Evolutionary conservation across 306 rosid genomes (phyloP), one percentile per base, ranked within the genome.

Genomic region (Begonia fuchsioides): DNA sequence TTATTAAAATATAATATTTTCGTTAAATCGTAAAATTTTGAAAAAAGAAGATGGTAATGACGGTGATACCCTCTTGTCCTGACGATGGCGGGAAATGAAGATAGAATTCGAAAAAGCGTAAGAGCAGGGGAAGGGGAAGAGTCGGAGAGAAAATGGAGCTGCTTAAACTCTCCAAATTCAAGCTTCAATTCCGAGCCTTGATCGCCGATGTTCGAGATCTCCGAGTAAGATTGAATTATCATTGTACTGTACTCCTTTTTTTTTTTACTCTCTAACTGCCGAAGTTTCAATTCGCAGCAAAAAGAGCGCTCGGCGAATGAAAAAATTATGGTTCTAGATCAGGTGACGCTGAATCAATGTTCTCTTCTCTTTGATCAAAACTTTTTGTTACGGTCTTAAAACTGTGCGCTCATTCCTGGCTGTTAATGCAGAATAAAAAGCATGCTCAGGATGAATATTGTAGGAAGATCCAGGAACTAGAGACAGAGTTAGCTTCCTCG

Each of bases 141-240:
- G 35, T 48, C n/a, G 66, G 66, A 17, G 57, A 54, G 39, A 59
- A 58, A 12, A 84, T 80, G 93, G 95, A 71, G 51, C 50, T 81
- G 64, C 93, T 81, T 9, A 73, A 65, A 66, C 52, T 85, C 26
- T 85, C 93, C 12, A 85, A 78, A 72, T 75, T 85, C 71, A 85
- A 64, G 69, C 87, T 80, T 56, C 93, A 73, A 57, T 76, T 85
- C 43, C 87, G 68, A 54, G 43, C 87, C 15, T 72, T 77, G 32
- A 44, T 77, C 54, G 15, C 83, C 40, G 93, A 85, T 75, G 73
- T 75, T 69, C 78, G 79, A 44, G 82, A 75, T 26, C 84, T 80
- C 58, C 62, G 74, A 76, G 95, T 85, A 69, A 59, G 50, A 3
- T n/a, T 68, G 45, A 44, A 54, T 43, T 50, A 17, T 17, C 57